phyloP scores from a whole-genome alignment of 73 alveolate genomes.

The Tetrahymena thermophila region DNA sequence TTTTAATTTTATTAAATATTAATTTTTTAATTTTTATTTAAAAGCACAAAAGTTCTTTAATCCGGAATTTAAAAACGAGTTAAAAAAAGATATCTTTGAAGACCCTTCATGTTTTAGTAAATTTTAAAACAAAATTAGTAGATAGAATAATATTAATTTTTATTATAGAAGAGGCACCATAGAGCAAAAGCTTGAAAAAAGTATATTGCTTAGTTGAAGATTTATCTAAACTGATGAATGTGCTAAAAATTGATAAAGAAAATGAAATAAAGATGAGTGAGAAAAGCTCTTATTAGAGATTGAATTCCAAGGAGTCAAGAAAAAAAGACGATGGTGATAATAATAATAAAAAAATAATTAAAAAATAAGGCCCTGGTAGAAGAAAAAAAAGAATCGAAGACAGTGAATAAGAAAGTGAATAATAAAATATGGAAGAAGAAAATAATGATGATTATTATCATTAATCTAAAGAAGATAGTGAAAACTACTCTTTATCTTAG shows the following conservation, averaged over 20 bases:
- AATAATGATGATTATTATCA: neutral
- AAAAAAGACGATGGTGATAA: neutral
- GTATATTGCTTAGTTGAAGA: neutral
- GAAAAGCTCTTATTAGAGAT: neutral
- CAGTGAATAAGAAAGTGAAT: neutral
- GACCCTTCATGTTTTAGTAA: neutral
- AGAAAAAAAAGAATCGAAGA: neutral
- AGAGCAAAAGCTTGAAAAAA: neutral
- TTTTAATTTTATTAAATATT: neutral
- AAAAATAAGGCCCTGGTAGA: neutral
- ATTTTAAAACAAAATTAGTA: no score
- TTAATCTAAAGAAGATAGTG: neutral
- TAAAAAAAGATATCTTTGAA: neutral
- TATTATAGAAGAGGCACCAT: neutral
- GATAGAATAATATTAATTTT: neutral
- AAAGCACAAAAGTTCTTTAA: neutral
- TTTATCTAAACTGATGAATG: neutral
- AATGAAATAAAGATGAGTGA: neutral
- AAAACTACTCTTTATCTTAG: neutral
- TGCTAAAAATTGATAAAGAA: neutral
- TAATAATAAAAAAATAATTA: neutral
- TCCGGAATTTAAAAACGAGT: neutral
- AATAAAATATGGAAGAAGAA: neutral
- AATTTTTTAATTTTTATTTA: neutral
- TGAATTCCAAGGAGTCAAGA: neutral